phyloP scores from a whole-genome alignment of 345 rosid genomes.

The Eutrema japonicum region DNA sequence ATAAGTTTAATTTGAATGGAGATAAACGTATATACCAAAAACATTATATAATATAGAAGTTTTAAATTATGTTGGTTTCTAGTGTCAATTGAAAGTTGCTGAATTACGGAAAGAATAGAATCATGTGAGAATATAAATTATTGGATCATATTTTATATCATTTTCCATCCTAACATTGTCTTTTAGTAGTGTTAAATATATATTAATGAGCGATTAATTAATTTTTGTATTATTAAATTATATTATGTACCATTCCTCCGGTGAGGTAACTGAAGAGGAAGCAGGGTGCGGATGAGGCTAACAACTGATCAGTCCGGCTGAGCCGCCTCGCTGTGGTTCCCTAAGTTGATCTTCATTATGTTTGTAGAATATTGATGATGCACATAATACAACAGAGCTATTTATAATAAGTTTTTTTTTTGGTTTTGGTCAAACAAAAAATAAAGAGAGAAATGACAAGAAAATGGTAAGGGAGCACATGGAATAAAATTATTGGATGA shows the following conservation, averaged over 20 bases:
- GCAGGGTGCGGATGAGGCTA: constrained; percentile 80
- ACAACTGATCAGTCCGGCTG: constrained; percentile 52
- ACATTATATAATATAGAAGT: not conserved
- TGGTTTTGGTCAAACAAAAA: not conserved
- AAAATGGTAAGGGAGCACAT: constrained; percentile 32
- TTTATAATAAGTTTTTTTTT: not conserved
- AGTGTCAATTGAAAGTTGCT: not conserved
- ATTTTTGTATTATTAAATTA: not conserved
- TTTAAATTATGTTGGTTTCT: not conserved
- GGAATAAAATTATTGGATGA: constrained; percentile 20
- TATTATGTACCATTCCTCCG: constrained; percentile 68
- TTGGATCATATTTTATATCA: not conserved
- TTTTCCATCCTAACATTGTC: not conserved
- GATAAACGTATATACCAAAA: not conserved
- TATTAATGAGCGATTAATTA: not conserved
- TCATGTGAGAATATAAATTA: constrained; percentile 8
- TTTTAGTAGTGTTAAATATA: not conserved
- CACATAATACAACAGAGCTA: not conserved
- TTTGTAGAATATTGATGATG: not conserved
- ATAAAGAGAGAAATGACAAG: not conserved
- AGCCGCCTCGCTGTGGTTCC: no score
- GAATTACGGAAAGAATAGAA: not conserved
- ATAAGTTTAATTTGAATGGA: not conserved
- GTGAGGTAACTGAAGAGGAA: constrained; percentile 84
- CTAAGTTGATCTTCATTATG: no score